phyloP scores from a whole-genome alignment of 169 alveolate genomes.

The Cardiosporidium cionae region DNA sequence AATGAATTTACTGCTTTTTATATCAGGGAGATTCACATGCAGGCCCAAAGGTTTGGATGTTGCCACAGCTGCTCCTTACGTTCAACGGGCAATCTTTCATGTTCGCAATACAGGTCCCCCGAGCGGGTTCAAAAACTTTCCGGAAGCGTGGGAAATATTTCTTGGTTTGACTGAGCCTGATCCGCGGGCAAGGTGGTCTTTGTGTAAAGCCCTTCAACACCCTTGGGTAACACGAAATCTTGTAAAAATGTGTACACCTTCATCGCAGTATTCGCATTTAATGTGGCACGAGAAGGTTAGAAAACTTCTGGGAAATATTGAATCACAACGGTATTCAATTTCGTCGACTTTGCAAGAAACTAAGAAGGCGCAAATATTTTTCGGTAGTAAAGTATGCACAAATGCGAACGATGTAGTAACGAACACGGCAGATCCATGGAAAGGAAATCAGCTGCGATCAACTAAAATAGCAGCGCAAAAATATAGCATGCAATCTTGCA shows the following conservation, averaged over 20 bases:
- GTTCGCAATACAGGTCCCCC: constrained; percentile 54
- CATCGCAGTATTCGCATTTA: background rate
- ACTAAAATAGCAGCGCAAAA: no score
- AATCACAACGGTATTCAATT: no score
- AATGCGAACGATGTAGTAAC: no score
- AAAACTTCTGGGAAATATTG: no score
- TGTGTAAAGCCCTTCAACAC: constrained; percentile 54
- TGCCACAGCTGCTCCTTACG: constrained; percentile 57
- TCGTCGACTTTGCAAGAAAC: no score
- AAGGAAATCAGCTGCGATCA: no score
- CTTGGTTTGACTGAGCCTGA: constrained; percentile 64
- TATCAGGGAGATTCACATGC: constrained; percentile 64
- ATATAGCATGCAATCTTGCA: no score
- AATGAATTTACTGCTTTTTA: constrained; percentile 55
- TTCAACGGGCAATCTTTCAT: constrained; percentile 48
- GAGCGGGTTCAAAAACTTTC: constrained; percentile 35
- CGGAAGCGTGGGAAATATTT: constrained; percentile 60
- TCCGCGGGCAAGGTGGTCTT: constrained; percentile 50
- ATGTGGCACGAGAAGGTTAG: constrained; percentile 21
- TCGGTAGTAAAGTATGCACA: no score
- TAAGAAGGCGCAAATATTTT: no score
- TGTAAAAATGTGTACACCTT: background rate
- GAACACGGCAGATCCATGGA: no score
- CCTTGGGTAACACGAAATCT: constrained; percentile 41
- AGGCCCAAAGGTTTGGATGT: constrained; percentile 64